phyloP scores from a whole-genome alignment of 2,329 filamentous ascomycete genomes.

The Lasiodiplodia theobromae region DNA sequence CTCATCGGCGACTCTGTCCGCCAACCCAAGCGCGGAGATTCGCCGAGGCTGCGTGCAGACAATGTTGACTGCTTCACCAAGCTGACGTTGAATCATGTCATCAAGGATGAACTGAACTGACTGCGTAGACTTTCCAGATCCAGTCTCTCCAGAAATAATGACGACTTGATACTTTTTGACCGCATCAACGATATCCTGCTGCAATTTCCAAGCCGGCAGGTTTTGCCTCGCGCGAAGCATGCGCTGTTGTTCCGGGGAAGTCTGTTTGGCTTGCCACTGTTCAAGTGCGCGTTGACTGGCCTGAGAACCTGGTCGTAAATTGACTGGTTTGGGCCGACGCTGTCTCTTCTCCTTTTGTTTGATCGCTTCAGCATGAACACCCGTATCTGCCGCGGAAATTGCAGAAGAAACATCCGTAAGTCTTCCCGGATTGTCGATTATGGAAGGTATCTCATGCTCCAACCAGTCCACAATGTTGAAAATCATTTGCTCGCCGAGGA shows the following conservation, averaged over 20 bases:
- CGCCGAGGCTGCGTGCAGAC: slow-evolving; percentile 94
- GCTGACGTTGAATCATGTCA: slow-evolving; percentile 77
- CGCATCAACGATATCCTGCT: slow-evolving; percentile 76
- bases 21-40: slow-evolving; percentile 92
- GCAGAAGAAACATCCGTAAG: slow-evolving; percentile 85
- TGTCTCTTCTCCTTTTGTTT: slow-evolving; percentile 38
- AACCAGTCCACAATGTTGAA: slow-evolving; percentile 93
- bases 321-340: slow-evolving; percentile 64
- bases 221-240: slow-evolving; percentile 77
- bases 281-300: slow-evolving; percentile 65
- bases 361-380: slow-evolving; percentile 38
- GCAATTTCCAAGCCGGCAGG: slow-evolving; percentile 87
- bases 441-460: slow-evolving; percentile 80
- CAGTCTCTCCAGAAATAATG: slow-evolving; percentile 96
- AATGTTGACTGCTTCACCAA: slow-evolving; percentile 84
- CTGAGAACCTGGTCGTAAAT: slow-evolving; percentile 66
- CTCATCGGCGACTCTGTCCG: slow-evolving; percentile 93
- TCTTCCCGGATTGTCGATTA: slow-evolving; percentile 83
- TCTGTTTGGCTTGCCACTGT: slow-evolving; percentile 74
- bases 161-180: slow-evolving; percentile 84
- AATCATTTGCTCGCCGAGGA: slow-evolving; percentile 87
- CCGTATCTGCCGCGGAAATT: slow-evolving; percentile 64
- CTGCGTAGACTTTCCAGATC: slow-evolving; percentile 96
- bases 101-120: slow-evolving; percentile 96
- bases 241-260: slow-evolving; percentile 68